These are phyloP conservation scores for Peronospora belbahrii DNA, from an alignment of 352 stramenopile species.

Conservation along the genomic window DNA sequence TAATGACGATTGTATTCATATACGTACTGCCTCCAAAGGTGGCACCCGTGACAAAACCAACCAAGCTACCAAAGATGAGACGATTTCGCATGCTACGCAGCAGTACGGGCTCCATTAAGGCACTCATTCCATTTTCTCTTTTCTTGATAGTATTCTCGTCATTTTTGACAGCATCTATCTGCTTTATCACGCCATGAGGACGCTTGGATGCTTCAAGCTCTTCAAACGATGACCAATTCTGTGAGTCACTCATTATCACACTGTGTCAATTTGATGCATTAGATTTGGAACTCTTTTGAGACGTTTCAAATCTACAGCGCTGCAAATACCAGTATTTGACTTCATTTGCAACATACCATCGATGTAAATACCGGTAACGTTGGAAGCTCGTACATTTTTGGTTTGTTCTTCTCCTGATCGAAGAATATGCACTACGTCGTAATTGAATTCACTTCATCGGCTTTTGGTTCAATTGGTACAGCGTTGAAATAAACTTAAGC, in stretches of 20 bases:
- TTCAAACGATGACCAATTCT: conserved; percentile 78
- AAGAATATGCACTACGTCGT: conserved; percentile 14
- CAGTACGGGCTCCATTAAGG: conserved; percentile 27
- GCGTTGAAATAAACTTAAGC: too few relatives aligned
- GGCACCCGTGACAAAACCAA: conserved; percentile 69
- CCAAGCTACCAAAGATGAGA: conserved; percentile 67
- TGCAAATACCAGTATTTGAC: not conserved
- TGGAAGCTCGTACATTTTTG: too few relatives aligned
- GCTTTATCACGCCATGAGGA: conserved; percentile 5
- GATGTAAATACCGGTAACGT: not conserved
- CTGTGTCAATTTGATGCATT: conserved; percentile 3
- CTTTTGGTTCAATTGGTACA: too few relatives aligned
- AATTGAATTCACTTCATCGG: conserved; percentile 1
- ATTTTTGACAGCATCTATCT: conserved; percentile 1
- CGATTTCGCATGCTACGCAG: conserved; percentile 56
- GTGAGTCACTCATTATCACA: conserved; percentile 53
- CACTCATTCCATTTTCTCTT: conserved; percentile 2
- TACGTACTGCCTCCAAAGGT: conserved; percentile 69
- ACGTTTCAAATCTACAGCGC: too few relatives aligned
- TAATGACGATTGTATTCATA: too few relatives aligned
- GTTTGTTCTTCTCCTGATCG: too few relatives aligned
- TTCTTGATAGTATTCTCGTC: not conserved
- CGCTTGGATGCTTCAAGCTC: conserved; percentile 32
- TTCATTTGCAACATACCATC: not conserved
- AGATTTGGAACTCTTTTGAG: too few relatives aligned